Base-by-base conservation (phyloP, 176 grass and related monocot genomes). In the Bothriochloa decipiens region DNA sequence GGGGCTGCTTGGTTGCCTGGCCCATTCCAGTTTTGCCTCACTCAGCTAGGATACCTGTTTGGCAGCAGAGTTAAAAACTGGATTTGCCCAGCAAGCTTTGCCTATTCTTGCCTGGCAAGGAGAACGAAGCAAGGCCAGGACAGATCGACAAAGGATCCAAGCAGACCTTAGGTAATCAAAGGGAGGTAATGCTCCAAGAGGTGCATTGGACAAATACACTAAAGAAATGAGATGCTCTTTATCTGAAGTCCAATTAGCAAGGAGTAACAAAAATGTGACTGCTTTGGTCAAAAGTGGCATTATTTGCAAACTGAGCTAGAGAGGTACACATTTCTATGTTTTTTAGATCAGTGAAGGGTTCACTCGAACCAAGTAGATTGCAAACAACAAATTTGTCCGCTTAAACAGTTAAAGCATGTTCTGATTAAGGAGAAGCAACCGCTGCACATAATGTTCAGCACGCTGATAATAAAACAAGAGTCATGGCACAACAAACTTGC, bases 321-420 rank as follows among this genome's bases (percentile, higher is more conserved):
- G 76, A 75, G 46, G 6, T 22, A 33, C 18, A 47, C 10, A 68
- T 70, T 5, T 36, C 35, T 36, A 36, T 36, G 35, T 20, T 8
- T 55, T 64, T 61, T 70, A 78, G 18, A 77, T 6, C 29, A 70
- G 25, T 52, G 9, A 77, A 87, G 47, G 40, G 13, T 83, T 41
- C 69, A 20, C 10, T 35, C 61, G 15, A 74, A 55, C 35, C 23
- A 70, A 57, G 16, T 16, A 75, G 23, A 75, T 75, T 35, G 66
- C 60, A 76, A 87, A 72, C 18, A 40, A 72, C 16, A 57, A 81
- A 57, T 47, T 3, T 12, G 11, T 6, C 62, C 35, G 71, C 26
- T 68, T 69, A 69, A 61, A 74, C 36, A 72, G 11, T 33, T 47
- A 76, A n/a, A 10, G 62, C 0, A 2, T 22, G 11, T 57, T 84